Percentiles rank a stretch among this genome's conserved stretches.
Conservation (phyloP, 805 yeast species). For the Barnettozyma sp. region DNA sequence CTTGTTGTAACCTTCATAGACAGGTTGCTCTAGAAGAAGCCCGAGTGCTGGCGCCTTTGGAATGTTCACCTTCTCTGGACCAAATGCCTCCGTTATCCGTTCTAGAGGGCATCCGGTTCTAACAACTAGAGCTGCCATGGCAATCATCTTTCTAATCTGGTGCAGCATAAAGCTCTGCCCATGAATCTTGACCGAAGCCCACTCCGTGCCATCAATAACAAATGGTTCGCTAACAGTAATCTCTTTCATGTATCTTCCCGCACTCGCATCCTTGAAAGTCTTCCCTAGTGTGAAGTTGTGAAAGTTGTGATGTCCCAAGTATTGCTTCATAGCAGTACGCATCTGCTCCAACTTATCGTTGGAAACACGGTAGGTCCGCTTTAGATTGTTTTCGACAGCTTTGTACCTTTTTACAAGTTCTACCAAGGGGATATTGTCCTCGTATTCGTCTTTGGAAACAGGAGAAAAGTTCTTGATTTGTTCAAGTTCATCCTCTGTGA, state of each 20-base stretch:
- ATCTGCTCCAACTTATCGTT: constrained; percentile 53
- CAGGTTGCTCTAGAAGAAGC: constrained; percentile 82
- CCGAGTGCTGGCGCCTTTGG: constrained; percentile 99
- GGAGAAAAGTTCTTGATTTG: constrained; percentile 26
- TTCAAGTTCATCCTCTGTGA: constrained; percentile 25
- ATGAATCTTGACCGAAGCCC: constrained; percentile 93
- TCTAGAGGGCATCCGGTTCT: constrained; percentile 79
- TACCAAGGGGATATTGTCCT: constrained; percentile 32
- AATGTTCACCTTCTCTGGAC: constrained; percentile 67
- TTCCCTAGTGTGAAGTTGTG: constrained; percentile 86
- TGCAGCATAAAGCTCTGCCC: constrained; percentile 98
- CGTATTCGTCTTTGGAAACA: constrained; percentile 32
- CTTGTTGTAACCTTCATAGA: constrained; percentile 77
- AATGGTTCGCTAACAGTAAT: constrained; percentile 82
- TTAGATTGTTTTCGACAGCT: constrained; percentile 53
- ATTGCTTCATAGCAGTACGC: constrained; percentile 62
- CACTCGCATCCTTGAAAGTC: constrained; percentile 74
- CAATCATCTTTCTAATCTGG: constrained; percentile 96
- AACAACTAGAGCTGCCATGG: constrained; percentile 82
- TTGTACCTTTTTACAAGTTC: constrained; percentile 46
- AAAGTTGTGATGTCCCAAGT: constrained; percentile 87
- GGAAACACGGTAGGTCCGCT: constrained; percentile 65
- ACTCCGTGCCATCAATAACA: constrained; percentile 87
- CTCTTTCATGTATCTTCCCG: constrained; percentile 74
- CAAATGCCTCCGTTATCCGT: constrained; percentile 73